Conservation (phyloP, 768 basidiomycete genomes). For the Daedaleopsis sinensis region DNA sequence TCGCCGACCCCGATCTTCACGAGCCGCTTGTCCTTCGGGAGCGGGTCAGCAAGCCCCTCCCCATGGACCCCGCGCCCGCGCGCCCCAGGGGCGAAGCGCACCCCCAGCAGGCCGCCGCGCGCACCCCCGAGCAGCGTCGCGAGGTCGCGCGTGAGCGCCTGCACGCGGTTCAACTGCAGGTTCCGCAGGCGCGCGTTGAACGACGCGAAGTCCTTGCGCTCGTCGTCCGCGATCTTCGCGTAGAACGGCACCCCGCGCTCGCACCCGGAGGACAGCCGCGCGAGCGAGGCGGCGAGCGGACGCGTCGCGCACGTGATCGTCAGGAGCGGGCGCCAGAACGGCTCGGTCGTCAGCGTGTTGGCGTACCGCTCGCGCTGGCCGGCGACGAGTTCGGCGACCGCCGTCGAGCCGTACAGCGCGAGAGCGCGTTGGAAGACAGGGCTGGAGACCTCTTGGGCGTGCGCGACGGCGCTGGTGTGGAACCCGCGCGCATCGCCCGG, state of each 20-base stretch:
- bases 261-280: conserved; percentile 36
- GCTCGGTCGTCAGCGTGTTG: conserved; percentile 28
- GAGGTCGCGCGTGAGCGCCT: conserved; percentile 32
- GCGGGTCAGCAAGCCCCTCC: conserved; percentile 38
- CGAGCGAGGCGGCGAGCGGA: conserved; percentile 40
- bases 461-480: conserved; percentile 25
- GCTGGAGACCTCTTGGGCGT: conserved; percentile 14
- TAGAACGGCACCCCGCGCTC: conserved; percentile 41
- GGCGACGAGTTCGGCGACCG: background rate
- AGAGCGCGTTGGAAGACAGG: background rate
- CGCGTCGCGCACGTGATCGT: conserved; percentile 45
- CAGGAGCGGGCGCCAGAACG: conserved; percentile 46
- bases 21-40: conserved; percentile 34
- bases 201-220: conserved; percentile 37
- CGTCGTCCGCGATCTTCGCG: conserved; percentile 34
- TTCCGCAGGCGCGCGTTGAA: conserved; percentile 37
- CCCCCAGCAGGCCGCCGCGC: conserved; percentile 41
- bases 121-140: conserved; percentile 37
- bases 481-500: conserved; percentile 16
- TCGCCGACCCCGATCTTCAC: conserved; percentile 40
- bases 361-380: conserved; percentile 34
- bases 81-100: conserved; percentile 35
- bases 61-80: conserved; percentile 40
- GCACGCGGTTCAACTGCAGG: conserved; percentile 39
- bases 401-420: background rate